phyloP scores from a whole-genome alignment of 202 grass and related monocot genomes.

The Eragrostis tef region DNA sequence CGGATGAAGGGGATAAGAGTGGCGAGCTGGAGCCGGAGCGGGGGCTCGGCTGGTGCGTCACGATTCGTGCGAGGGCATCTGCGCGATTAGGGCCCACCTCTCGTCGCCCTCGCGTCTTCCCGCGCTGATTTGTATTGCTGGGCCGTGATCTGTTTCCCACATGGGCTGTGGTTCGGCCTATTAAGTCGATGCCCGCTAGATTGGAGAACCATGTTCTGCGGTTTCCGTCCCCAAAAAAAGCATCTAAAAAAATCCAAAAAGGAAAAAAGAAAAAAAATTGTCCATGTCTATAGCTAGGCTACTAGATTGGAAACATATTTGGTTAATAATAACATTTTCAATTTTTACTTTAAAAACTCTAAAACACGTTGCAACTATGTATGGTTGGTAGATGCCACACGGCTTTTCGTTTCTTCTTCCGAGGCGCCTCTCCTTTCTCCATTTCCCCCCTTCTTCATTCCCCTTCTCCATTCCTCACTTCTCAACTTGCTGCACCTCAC shows the following conservation, averaged over 20 bases:
- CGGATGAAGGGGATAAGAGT: conserved; percentile 45
- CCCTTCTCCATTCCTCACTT: neutral
- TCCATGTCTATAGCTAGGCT: neutral
- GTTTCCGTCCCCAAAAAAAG: no score
- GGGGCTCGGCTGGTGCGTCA: conserved; percentile 17
- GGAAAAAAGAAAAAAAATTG: neutral
- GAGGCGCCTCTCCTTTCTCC: neutral
- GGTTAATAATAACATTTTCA: neutral
- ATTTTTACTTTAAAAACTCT: neutral
- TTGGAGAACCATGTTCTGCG: no score
- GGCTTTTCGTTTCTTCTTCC: neutral
- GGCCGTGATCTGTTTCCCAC: conserved; percentile 8
- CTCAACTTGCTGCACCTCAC: neutral
- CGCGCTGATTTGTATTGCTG: conserved; percentile 62
- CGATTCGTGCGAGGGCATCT: conserved; percentile 45
- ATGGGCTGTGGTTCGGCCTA: conserved; percentile 9
- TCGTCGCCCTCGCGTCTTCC: conserved; percentile 26
- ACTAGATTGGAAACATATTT: neutral
- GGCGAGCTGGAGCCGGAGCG: neutral
- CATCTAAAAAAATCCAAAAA: no score
- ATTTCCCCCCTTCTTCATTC: neutral
- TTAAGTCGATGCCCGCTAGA: no score
- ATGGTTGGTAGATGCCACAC: no score
- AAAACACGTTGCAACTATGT: neutral
- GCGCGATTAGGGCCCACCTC: neutral